phyloP scores from a whole-genome alignment of 2,329 filamentous ascomycete species.

The Aspergillus thermomutatus region DNA sequence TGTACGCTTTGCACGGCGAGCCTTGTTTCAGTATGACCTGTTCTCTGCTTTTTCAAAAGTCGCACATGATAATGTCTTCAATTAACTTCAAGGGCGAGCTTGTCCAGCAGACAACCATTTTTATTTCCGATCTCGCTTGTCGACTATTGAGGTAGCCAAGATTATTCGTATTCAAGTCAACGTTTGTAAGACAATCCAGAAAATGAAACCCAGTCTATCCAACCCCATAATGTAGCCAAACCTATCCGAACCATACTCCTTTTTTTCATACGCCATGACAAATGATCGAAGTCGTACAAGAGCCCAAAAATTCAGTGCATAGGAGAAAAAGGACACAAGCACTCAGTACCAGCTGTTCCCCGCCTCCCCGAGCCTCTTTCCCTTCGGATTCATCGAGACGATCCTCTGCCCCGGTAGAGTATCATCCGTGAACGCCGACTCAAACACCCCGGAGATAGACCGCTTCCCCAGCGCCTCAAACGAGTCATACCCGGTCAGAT shows the following conservation, averaged over 20 bases:
- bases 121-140: not conserved
- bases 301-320: not conserved
- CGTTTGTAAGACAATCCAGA: not conserved
- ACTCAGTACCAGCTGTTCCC: conserved; percentile 58
- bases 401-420: conserved; percentile 57
- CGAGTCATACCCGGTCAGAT: conserved; percentile 47
- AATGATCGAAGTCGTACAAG: not conserved
- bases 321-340: not conserved
- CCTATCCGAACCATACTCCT: not conserved
- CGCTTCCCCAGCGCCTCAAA: conserved; percentile 52
- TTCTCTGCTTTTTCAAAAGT: not conserved
- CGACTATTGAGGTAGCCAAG: not conserved
- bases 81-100: not conserved
- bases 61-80: not conserved
- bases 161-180: not conserved
- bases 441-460: conserved; percentile 58
- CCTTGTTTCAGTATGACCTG: not conserved
- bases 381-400: conserved; percentile 57
- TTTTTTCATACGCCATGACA: not conserved
- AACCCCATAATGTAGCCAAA: not conserved
- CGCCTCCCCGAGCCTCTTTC: conserved; percentile 52
- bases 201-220: not conserved
- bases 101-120: not conserved
- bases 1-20: not conserved
- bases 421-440: conserved; percentile 53